These are phyloP conservation scores for Penicillium sp. DNA, from an alignment of 2,329 filamentous ascomycete species.

Conservation along the genomic window DNA sequence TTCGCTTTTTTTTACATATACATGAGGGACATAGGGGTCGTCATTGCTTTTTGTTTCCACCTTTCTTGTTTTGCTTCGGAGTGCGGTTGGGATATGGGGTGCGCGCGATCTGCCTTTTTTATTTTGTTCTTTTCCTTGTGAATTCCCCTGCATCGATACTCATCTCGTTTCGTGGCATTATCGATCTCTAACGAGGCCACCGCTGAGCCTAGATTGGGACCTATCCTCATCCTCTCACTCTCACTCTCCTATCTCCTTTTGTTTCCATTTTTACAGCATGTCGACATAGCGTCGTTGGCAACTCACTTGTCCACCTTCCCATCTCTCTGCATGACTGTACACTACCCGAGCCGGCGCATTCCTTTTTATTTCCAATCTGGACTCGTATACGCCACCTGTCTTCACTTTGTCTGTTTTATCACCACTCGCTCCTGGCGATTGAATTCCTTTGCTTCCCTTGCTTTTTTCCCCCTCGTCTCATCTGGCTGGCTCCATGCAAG, in stretches of 20 bases:
- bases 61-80: conserved; percentile 23
- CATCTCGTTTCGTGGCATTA: conserved; percentile 23
- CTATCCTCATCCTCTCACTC: conserved; percentile 21
- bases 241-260: conserved; percentile 8
- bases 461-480: conserved; percentile 20
- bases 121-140: conserved; percentile 11
- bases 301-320: conserved; percentile 22
- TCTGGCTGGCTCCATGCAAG: conserved; percentile 14
- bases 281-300: conserved; percentile 21
- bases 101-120: conserved; percentile 13
- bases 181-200: conserved; percentile 29
- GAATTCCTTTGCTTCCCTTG: conserved; percentile 23
- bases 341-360: conserved; percentile 32
- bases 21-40: conserved; percentile 40
- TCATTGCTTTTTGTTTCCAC: conserved; percentile 23
- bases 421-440: conserved; percentile 12
- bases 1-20: conserved; percentile 42
- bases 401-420: conserved; percentile 20
- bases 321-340: conserved; percentile 38
- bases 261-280: conserved; percentile 17
- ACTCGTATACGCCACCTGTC: conserved; percentile 22
- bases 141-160: conserved; percentile 28
- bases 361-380: conserved; percentile 20
- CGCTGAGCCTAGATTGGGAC: conserved; percentile 26
- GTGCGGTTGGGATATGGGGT: conserved; percentile 29